Percentiles rank a stretch among this genome's conserved stretches.
Evolutionary conservation across 2,329 filamentous ascomycete species (phyloP).

Genomic region (Fusarium cicatricum): DNA sequence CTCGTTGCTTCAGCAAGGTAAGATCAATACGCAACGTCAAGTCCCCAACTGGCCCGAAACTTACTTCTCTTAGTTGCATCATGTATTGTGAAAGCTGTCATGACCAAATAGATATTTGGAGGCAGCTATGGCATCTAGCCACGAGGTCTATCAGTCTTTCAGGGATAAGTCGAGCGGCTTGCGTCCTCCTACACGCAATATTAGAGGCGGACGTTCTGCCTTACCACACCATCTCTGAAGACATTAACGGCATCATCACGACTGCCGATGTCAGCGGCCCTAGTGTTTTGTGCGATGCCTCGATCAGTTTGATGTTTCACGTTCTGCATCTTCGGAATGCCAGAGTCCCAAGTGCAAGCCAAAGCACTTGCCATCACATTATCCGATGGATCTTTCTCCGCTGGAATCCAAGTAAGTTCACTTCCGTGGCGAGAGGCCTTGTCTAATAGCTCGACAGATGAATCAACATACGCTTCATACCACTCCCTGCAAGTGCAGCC

Average conservation of each 20-base stretch:
- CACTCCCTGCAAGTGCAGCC: constrained; percentile 71
- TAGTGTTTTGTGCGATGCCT: constrained; percentile 79
- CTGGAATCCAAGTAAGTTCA: constrained; percentile 80
- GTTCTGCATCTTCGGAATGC: constrained; percentile 72
- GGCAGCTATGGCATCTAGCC: constrained; percentile 78
- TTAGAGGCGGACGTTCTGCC: constrained; percentile 71
- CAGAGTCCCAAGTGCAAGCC: constrained; percentile 73
- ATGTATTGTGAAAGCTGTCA: constrained; percentile 44
- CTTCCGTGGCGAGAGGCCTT: not conserved
- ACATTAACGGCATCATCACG: constrained; percentile 75
- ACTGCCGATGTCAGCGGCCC: constrained; percentile 86
- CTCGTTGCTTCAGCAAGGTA: constrained; percentile 84
- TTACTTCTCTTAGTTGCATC: constrained; percentile 46
- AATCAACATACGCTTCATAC: constrained; percentile 71
- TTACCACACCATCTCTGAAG: constrained; percentile 72
- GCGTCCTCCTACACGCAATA: constrained; percentile 74
- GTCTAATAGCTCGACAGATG: constrained; percentile 56
- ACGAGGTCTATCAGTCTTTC: constrained; percentile 75
- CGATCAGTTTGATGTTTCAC: constrained; percentile 74
- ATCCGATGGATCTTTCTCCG: constrained; percentile 82
- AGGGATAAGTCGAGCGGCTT: constrained; percentile 78
- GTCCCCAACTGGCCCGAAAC: constrained; percentile 2
- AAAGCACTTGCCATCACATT: constrained; percentile 73
- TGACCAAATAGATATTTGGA: constrained; percentile 63
- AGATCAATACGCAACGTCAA: constrained; percentile 33